A percentile compares a stretch with the other conserved stretches of the same genome.
phyloP scores from a whole-genome alignment of 805 yeast species.

The Brettanomyces bruxellensis region DNA sequence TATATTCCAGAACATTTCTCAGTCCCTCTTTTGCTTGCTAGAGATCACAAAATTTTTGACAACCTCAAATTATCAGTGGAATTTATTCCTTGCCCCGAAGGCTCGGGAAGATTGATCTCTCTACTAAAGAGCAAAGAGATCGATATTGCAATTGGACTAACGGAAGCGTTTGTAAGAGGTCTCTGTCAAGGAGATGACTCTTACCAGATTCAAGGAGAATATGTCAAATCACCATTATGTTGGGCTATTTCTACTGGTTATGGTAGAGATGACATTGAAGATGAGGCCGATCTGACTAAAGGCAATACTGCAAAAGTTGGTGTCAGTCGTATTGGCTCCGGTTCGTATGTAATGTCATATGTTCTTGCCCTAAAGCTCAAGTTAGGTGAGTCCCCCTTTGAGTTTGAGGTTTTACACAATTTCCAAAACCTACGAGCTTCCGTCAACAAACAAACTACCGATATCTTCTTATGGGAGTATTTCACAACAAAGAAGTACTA shows the following conservation, averaged over 20 bases:
- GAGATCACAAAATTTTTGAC: constrained; percentile 45
- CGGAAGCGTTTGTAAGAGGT: constrained; percentile 86
- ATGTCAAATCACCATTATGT: constrained; percentile 77
- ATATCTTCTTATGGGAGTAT: constrained; percentile 94
- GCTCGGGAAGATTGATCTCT: constrained; percentile 81
- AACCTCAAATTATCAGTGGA: constrained; percentile 42
- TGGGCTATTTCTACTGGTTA: constrained; percentile 85
- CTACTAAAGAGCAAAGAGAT: constrained; percentile 54
- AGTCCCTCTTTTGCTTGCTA: constrained; percentile 74
- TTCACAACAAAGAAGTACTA: constrained; percentile 83
- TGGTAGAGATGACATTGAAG: constrained; percentile 44
- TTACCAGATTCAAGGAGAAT: constrained; percentile 69
- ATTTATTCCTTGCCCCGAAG: constrained; percentile 67
- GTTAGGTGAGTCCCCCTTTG: constrained; percentile 28
- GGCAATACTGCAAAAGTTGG: constrained; percentile 44
- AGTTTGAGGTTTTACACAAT: constrained; percentile 51
- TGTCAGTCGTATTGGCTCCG: constrained; percentile 82
- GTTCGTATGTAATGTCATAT: constrained; percentile 85
- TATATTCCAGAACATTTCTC: constrained; percentile 89
- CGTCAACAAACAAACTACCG: constrained; percentile 56
- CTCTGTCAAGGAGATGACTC: constrained; percentile 55
- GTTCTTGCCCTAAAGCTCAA: constrained; percentile 63
- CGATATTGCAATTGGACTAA: constrained; percentile 79
- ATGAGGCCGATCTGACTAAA: constrained; percentile 35
- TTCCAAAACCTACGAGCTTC: constrained; percentile 73